These are phyloP conservation scores for Calonectria pteridis DNA, from an alignment of 2,329 filamentous ascomycete genomes.

Conservation along the genomic window DNA sequence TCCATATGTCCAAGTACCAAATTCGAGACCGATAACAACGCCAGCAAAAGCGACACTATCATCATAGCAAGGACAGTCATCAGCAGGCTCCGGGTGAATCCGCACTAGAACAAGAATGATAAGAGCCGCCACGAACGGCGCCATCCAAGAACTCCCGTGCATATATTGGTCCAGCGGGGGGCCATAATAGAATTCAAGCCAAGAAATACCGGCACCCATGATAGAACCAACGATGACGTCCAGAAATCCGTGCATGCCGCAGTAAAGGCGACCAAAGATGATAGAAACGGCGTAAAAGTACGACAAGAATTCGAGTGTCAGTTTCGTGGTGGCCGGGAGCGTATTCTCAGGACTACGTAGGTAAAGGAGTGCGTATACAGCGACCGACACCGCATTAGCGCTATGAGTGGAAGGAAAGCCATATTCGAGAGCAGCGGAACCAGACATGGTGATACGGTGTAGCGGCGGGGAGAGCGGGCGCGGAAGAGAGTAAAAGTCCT, in stretches of 20 bases:
- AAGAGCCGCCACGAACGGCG: conserved; percentile 73
- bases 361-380: conserved; percentile 82
- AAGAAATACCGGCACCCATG: conserved; percentile 76
- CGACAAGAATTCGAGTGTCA: conserved; percentile 74
- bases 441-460: conserved; percentile 96
- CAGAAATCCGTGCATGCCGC: conserved; percentile 97
- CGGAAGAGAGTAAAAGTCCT: conserved; percentile 93
- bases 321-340: conserved; percentile 68
- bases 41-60: conserved; percentile 95
- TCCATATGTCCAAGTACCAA: conserved; percentile 86
- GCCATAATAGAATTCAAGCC: conserved; percentile 71
- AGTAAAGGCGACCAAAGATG: conserved; percentile 91
- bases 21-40: conserved; percentile 86
- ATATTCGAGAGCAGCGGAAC: conserved; percentile 93
- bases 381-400: conserved; percentile 95
- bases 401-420: conserved; percentile 98
- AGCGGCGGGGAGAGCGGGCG: conserved; percentile 92
- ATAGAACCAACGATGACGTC: conserved; percentile 87
- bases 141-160: conserved; percentile 72
- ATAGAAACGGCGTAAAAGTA: conserved; percentile 93
- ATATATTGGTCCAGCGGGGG: conserved; percentile 78
- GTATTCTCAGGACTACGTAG: conserved; percentile 75
- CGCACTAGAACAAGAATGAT: conserved; percentile 82
- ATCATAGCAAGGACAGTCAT: conserved; percentile 97
- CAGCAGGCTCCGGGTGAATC: conserved; percentile 94